Evolutionary conservation across 2,329 filamentous ascomycete species (phyloP), one percentile per base, ranked within the genome.

Genomic region (Cladophialophora immunda): DNA sequence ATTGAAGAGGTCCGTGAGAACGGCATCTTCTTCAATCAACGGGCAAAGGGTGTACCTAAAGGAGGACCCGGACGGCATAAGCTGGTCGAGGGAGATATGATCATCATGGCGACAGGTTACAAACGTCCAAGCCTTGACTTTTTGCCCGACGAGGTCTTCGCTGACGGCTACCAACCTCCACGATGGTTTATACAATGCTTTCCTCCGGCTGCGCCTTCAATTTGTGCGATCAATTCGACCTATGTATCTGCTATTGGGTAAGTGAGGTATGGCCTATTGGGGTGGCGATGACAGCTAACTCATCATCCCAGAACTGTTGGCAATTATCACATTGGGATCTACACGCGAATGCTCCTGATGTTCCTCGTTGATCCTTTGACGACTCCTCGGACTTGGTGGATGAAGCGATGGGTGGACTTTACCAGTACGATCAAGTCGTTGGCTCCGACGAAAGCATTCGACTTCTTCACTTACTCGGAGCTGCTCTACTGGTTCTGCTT

Each of bases 121-220:
- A 86, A 92, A 73, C 85, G 92, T 0, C 92, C 93, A 0, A 87
- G 85, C 3, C 84, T 96, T 0, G 82, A 82, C 11, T 95, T 96
- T 77, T 82, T 97, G 0, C 92, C 92, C 0, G 80, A 87, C 0
- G 87, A 92, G 60, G 89, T 86, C 73, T 95, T 95, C 75, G 76
- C 86, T 9, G 86, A 91, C 68, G 89, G 90, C 0, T 96, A 95
- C 72, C 81, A 83, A 0, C 91, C 92, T 0, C 93, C 93, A 0
- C 93, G 92, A 76, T 96, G 93, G 93, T 96, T 95, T 72, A 85
- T 96, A 0, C 92, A 96, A 77, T 91, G 91, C 0, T 96, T 96
- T 79, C 92, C 93, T 4, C 91, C 92, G 0, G 78, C 82, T 3
- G 90, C 94, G 71, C 87, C 90, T 0, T 89, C 87, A 36, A 84